Percentiles rank a stretch among this genome's conserved stretches.
Conservation (phyloP, 2,329 filamentous ascomycete genomes). For the Lachnellula subtilissima region DNA sequence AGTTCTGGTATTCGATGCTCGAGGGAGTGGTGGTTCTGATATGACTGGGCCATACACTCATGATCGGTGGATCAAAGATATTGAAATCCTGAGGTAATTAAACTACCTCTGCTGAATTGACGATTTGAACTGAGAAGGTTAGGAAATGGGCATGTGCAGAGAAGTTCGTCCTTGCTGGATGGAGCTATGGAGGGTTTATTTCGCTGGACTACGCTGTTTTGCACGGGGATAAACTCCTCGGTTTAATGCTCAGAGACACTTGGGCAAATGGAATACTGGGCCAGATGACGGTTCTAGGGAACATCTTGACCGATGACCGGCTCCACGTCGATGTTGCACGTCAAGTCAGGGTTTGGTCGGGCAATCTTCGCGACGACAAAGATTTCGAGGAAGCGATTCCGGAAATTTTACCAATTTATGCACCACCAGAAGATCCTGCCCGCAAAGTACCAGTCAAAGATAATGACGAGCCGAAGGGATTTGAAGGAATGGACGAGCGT, state of each 20-base stretch:
- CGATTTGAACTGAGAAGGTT: not conserved
- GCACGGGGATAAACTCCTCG: not conserved
- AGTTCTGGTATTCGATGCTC: conserved; percentile 2
- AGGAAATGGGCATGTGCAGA: conserved; percentile 4
- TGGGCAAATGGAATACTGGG: not conserved
- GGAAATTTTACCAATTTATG: conserved; percentile 3
- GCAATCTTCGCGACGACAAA: conserved; percentile 1
- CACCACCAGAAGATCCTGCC: not conserved
- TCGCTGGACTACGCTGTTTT: conserved; percentile 2
- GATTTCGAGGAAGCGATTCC: not conserved
- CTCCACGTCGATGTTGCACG: not conserved
- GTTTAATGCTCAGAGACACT: not conserved
- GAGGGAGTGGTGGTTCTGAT: conserved; percentile 1
- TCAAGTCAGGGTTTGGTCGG: conserved; percentile 3
- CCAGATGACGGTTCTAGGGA: not conserved
- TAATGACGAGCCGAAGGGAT: not conserved
- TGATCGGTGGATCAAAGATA: conserved; percentile 4
- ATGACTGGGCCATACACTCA: conserved; percentile 1
- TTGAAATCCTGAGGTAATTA: conserved; percentile 2
- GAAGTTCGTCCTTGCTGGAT: conserved; percentile 1
- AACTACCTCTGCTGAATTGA: not conserved
- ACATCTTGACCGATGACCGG: not conserved
- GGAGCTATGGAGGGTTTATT: conserved; percentile 3
- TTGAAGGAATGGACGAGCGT: not conserved
- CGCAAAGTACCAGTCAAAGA: not conserved